A percentile compares a stretch with the other conserved stretches of the same genome.
These are phyloP conservation scores for Malus orientalis DNA, from an alignment of 306 rosid genomes.

Conservation along the genomic window DNA sequence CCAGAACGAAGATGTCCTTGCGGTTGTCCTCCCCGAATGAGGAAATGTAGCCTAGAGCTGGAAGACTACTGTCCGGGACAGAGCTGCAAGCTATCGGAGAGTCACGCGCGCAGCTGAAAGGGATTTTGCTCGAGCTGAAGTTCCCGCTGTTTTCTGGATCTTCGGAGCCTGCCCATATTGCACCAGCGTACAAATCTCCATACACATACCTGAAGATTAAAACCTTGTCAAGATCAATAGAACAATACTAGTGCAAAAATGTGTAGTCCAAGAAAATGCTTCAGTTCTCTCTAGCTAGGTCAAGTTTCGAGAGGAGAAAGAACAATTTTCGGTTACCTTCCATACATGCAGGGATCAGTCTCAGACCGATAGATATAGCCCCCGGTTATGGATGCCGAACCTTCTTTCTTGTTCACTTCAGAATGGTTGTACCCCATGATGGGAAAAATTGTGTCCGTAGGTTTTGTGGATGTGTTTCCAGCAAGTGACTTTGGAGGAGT, in stretches of 20 bases:
- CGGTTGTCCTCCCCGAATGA: constrained; percentile 82
- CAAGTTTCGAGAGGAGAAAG: background rate
- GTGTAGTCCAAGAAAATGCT: background rate
- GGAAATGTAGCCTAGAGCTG: constrained; percentile 56
- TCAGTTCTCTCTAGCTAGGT: background rate
- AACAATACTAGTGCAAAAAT: background rate
- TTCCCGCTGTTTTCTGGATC: constrained; percentile 72
- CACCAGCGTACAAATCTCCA: constrained; percentile 68
- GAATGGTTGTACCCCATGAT: constrained; percentile 78
- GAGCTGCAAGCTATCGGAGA: constrained; percentile 54
- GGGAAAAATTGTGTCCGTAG: constrained; percentile 57
- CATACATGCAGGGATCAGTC: constrained; percentile 89
- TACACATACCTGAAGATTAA: constrained; percentile 54
- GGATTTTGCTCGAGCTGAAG: constrained; percentile 41
- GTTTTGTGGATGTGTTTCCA: constrained; percentile 45
- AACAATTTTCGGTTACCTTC: constrained; percentile 44
- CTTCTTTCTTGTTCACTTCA: constrained; percentile 55
- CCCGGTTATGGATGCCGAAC: constrained; percentile 80
- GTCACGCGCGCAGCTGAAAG: constrained; percentile 65
- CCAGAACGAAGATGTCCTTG: constrained; percentile 55
- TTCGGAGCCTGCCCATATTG: constrained; percentile 70
- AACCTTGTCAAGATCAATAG: background rate
- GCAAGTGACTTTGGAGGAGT: constrained; percentile 34
- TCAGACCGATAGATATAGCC: constrained; percentile 80
- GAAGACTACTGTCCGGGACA: constrained; percentile 44